Evolutionary conservation across 306 rosid genomes (phyloP), one percentile per base, ranked within the genome.

Genomic region (Quercus berberidifolia): DNA sequence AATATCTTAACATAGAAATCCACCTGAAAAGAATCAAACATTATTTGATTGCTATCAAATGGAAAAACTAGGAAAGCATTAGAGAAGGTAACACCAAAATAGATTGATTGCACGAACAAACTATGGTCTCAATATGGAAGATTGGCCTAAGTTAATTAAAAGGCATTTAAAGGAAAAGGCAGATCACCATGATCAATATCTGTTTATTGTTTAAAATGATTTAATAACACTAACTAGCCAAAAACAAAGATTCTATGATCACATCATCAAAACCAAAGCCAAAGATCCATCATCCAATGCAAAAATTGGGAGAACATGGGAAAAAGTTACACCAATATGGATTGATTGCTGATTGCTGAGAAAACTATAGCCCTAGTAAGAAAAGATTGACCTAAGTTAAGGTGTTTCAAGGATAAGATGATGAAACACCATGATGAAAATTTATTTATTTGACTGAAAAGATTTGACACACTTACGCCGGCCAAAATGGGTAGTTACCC

Each of bases 1-100:
- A 78, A 85, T 31, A 82, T 56, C 83, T 85, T 85, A 65, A 78
- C 86, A 71, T 62, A 81, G 15, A 62, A 14, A 73, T 73, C 62
- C 6, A 73, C 76, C 76, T 73, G 59, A 13, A 6, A 70, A 41
- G 52, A 49, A 70, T 41, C n/a, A 23, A 3, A 49, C 23, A 67
- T 33, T 35, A 33, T 67, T 31, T 31, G 49, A 67, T 35, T 67
- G 1, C 41, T 14, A 63, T 63, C 69, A 63, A 12, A 58, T 59
- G 65, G 30, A 59, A 23, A 59, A 59, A 59, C 6, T 4, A 14
- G 31, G 65, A 59, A 59, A 59, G 0, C 30, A 59, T 59, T 26
- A 13, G 13, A 25, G 10, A 28, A 28, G 6, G 2, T 28, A 25
- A 63, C 69, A 28, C 69, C 41, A 63, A 26, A 26, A 28, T 63